Base-by-base conservation (phyloP, 1,139 yeast genomes). In the Yamadazyma atlantica region DNA sequence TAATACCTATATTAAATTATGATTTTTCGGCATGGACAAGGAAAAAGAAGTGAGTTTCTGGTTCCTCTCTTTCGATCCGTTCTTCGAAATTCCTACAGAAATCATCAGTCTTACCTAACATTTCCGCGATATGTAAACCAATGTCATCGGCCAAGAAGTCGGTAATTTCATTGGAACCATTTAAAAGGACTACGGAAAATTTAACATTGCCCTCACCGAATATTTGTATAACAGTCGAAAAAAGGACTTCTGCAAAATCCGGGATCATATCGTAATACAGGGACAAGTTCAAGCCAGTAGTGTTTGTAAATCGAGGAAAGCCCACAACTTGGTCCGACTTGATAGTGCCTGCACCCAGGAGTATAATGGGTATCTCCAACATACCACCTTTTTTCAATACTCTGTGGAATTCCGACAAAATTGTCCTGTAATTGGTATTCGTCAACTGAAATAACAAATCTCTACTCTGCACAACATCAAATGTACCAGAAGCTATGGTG, bases 121-220 rank as follows among this genome's bases (percentile, higher is more conserved):
- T 54, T 45, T 68, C 75, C 39, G 58, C 60, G 23, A 64, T 44
- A 36, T 58, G 51, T 40, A 68, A 48, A 2, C 62, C 62, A 14
- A 54, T 54, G 44, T 64, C 66, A 33, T 58, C 59, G 14, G 59
- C 49, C 36, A 66, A 48, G 41, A 57, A 69, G 23, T 53, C 51
- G 38, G 60, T 66, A 17, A 66, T 60, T 32, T 68, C 73, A 38
- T 54, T 58, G 7, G 54, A 48, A 23, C 62, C 51, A 35, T 60
- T 63, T 35, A 70, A 47, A 21, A 69, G 48, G 1, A 58, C 54
- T 3, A 65, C 46, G 4, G 65, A 54, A 36, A 55, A 64, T 40
- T 57, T 59, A 8, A 70, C 71, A 39, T 61, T 58, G 1, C 53
- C 59, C 5, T 55, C 51, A 0, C 75, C 76, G 41, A 70, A 70